Evolutionary conservation across 164 flowering plant species (phyloP).

Genomic region (Hamamelis virginiana): DNA sequence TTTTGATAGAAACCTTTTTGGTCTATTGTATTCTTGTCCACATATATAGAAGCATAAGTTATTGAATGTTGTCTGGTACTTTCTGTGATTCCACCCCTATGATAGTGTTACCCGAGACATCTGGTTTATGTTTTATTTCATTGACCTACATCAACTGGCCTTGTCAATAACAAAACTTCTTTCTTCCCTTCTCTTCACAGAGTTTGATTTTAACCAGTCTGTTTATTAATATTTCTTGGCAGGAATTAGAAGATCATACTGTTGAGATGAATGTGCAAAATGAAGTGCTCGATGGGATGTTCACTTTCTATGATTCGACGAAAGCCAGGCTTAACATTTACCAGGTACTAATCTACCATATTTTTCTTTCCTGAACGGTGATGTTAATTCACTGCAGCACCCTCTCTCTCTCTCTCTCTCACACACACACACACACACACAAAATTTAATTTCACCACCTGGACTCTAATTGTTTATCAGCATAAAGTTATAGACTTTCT

Average conservation of each 20-base stretch:
- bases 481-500: no score
- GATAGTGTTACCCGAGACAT: no score
- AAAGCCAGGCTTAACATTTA: conserved; percentile 69
- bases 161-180: background rate
- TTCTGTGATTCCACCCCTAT: background rate
- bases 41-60: background rate
- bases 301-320: conserved; percentile 85
- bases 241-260: conserved; percentile 86
- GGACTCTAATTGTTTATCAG: no score
- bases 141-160: no score
- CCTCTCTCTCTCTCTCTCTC: no score
- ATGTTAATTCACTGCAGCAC: background rate
- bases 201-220: background rate
- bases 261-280: conserved; percentile 73
- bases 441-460: no score
- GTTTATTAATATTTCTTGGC: conserved; percentile 17
- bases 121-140: no score
- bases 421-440: no score
- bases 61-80: background rate
- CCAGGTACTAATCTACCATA: conserved; percentile 49
- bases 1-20: no score
- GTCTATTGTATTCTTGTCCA: no score
- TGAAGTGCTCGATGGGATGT: conserved; percentile 77
- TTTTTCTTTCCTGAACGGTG: background rate
- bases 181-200: background rate